These are phyloP conservation scores for Dichotomocladium elegans DNA, from an alignment of 371 early-diverging fungal genomes.

Conservation along the genomic window DNA sequence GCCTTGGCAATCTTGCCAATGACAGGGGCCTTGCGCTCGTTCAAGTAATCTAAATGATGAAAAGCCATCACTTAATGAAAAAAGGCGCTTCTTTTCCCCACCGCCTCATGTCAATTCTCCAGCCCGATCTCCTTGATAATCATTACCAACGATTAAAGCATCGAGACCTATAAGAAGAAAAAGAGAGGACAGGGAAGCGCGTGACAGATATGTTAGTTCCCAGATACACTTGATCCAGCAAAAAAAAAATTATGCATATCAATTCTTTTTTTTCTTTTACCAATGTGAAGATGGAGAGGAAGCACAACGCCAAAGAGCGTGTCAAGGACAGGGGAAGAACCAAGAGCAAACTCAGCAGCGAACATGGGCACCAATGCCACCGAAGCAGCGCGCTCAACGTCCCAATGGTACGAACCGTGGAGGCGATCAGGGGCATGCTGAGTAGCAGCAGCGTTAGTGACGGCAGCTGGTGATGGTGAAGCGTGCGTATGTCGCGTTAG, in stretches of 20 bases:
- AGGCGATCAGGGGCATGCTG: slow-evolving; percentile 41
- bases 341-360: slow-evolving; percentile 68
- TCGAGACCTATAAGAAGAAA: slow-evolving; percentile 38
- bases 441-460: slow-evolving; percentile 17
- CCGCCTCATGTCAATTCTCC: not conserved
- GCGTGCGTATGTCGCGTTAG: not conserved
- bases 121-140: not conserved
- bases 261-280: slow-evolving; percentile 31
- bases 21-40: slow-evolving; percentile 61
- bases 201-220: not conserved
- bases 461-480: slow-evolving; percentile 14
- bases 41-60: slow-evolving; percentile 79
- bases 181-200: not conserved
- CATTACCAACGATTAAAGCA: slow-evolving; percentile 54
- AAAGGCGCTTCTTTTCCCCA: not conserved
- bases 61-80: too few species aligned
- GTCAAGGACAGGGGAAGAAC: slow-evolving; percentile 84
- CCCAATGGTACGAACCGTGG: slow-evolving; percentile 76
- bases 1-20: slow-evolving; percentile 60
- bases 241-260: not conserved
- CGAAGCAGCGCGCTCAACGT: slow-evolving; percentile 80
- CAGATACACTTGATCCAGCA: too few species aligned
- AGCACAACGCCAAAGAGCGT: slow-evolving; percentile 84
- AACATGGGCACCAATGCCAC: slow-evolving; percentile 76
- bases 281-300: slow-evolving; percentile 89